Evolutionary conservation across 2,329 filamentous ascomycete species (phyloP).

Genomic region (Fusarium pseudonygamai): DNA sequence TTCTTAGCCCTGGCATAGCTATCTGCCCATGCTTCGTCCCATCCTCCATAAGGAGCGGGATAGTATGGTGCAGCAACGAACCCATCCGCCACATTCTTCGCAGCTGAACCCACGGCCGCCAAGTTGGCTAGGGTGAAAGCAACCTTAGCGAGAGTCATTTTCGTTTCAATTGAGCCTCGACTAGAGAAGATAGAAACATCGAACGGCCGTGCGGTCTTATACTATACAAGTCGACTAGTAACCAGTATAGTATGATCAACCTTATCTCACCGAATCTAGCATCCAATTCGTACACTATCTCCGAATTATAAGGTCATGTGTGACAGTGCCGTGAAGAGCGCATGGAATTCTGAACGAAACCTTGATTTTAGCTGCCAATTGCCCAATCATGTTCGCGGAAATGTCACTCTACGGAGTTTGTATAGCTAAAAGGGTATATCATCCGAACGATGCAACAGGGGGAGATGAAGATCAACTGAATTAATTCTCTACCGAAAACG

Average conservation of each 20-base stretch:
- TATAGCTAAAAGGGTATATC: slow-evolving; percentile 7
- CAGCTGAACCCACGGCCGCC: neutral
- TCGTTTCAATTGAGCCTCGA: neutral
- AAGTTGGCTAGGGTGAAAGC: neutral
- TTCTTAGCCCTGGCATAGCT: slow-evolving; percentile 75
- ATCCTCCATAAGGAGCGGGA: slow-evolving; percentile 77
- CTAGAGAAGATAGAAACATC: neutral
- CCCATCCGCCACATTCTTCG: slow-evolving; percentile 19
- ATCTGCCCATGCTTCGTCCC: slow-evolving; percentile 72
- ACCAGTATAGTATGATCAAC: neutral
- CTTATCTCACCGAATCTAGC: neutral
- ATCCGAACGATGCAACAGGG: slow-evolving; percentile 7
- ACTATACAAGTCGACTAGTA: slow-evolving; percentile 1
- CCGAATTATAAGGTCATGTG: slow-evolving; percentile 18
- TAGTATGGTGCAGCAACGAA: slow-evolving; percentile 68
- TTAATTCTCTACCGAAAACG: neutral
- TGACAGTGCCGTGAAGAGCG: neutral
- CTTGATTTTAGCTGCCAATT: slow-evolving; percentile 10
- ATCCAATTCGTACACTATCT: slow-evolving; percentile 1
- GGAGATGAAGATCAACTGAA: slow-evolving; percentile 22
- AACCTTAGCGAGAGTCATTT: slow-evolving; percentile 2
- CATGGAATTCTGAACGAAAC: neutral
- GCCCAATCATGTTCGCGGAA: neutral
- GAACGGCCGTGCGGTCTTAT: neutral
- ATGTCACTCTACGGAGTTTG: neutral